Evolutionary conservation across 495 filamentous ascomycete genomes (phyloP).

Genomic region (Durotheca rogersii): DNA sequence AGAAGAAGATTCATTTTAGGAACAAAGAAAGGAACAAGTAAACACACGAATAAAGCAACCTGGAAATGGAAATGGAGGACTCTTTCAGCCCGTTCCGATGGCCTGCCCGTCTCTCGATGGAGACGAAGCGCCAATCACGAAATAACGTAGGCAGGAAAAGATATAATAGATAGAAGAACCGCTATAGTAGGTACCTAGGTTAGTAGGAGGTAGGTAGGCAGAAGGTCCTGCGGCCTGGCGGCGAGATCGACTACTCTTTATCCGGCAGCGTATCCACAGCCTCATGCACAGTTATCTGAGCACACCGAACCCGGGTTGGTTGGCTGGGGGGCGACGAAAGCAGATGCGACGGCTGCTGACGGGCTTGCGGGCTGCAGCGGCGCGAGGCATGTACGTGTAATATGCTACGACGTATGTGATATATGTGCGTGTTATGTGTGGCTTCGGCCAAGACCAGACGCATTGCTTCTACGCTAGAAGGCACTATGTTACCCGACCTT

Average conservation of each 20-base stretch:
- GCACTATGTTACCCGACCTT: too few relatives aligned
- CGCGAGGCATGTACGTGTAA: slow-evolving; percentile 17
- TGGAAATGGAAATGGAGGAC: neutral
- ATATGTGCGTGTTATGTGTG: too few relatives aligned
- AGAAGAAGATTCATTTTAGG: too few relatives aligned
- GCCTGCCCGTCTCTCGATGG: too few relatives aligned
- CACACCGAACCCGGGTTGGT: slow-evolving; percentile 16
- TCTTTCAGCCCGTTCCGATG: slow-evolving; percentile 4
- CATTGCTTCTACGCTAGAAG: too few relatives aligned
- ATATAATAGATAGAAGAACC: too few relatives aligned
- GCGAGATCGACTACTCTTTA: slow-evolving; percentile 27
- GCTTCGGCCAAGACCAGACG: too few relatives aligned
- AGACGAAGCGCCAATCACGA: slow-evolving; percentile 10
- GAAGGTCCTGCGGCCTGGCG: slow-evolving; percentile 18
- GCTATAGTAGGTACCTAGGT: too few relatives aligned
- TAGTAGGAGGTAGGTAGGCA: too few relatives aligned
- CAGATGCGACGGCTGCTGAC: slow-evolving; percentile 29
- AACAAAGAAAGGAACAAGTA: neutral
- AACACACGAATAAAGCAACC: neutral
- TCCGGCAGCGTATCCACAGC: slow-evolving; percentile 31
- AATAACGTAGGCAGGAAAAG: too few relatives aligned
- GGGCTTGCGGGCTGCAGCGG: slow-evolving; percentile 28
- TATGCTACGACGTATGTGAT: too few relatives aligned
- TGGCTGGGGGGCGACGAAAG: slow-evolving; percentile 17
- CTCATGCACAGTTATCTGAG: slow-evolving; percentile 32